Percentiles rank a stretch among this genome's conserved stretches.
phyloP scores from a whole-genome alignment of 2,329 filamentous ascomycete species.

The Huntiella savannae region DNA sequence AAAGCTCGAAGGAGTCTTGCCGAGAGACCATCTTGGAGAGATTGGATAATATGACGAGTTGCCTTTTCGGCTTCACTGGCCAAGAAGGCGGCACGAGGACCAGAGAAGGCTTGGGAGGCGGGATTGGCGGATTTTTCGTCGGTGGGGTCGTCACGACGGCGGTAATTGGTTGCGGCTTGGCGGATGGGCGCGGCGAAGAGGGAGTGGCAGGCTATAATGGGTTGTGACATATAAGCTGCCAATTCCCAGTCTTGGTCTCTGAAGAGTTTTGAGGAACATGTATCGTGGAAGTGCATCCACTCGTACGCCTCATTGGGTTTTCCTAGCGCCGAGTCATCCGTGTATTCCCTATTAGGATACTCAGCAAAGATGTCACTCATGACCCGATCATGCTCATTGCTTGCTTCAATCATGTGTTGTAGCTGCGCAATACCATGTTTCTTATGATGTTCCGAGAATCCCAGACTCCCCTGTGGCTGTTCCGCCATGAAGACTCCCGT shows the following conservation, averaged over 20 bases:
- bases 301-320: conserved; percentile 82
- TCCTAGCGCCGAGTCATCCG: conserved; percentile 77
- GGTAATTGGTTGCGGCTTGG: conserved; percentile 23
- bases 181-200: conserved; percentile 62
- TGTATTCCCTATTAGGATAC: conserved; percentile 74
- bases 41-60: conserved; percentile 54
- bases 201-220: conserved; percentile 75
- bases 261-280: conserved; percentile 59
- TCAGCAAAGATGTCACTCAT: conserved; percentile 68
- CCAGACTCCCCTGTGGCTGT: conserved; percentile 40
- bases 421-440: conserved; percentile 53
- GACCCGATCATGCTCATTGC: conserved; percentile 60
- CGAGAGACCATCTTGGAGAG: conserved; percentile 52
- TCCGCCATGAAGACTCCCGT: conserved; percentile 24
- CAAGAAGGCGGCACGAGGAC: conserved; percentile 61
- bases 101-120: conserved; percentile 51
- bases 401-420: conserved; percentile 58
- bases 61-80: conserved; percentile 66
- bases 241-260: conserved; percentile 87
- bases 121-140: conserved; percentile 29
- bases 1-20: conserved; percentile 58
- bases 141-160: conserved; percentile 19
- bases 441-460: conserved; percentile 55
- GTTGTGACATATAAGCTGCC: conserved; percentile 66
- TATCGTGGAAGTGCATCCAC: conserved; percentile 89